Percentiles rank a stretch among this genome's conserved stretches.
These are phyloP conservation scores for Stygiomarasmius scandens DNA, from an alignment of 1,284 basidiomycete genomes.

Conservation along the genomic window DNA sequence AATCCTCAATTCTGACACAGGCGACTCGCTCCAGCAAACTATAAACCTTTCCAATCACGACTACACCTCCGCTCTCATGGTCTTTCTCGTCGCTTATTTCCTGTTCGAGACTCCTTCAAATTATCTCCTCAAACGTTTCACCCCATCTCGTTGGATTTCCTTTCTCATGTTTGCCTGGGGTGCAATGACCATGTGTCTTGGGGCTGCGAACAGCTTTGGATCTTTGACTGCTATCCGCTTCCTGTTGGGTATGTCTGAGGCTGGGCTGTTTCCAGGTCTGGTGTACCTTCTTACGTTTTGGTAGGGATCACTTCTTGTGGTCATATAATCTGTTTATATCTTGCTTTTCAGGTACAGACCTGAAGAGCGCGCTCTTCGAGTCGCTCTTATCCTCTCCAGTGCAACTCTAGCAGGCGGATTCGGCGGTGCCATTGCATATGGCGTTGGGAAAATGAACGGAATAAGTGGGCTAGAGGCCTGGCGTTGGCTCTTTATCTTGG, in stretches of 20 bases:
- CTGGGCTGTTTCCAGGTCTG: constrained; percentile 32
- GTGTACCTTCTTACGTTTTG: constrained; percentile 41
- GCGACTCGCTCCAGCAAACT: constrained; percentile 35
- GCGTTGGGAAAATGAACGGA: constrained; percentile 36
- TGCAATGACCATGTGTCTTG: constrained; percentile 38
- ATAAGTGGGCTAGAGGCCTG: constrained; percentile 34
- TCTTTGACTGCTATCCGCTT: constrained; percentile 32
- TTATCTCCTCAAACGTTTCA: constrained; percentile 45
- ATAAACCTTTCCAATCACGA: constrained; percentile 33
- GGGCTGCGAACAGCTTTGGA: constrained; percentile 35
- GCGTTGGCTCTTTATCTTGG: constrained; percentile 49
- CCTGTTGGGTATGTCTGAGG: constrained; percentile 34
- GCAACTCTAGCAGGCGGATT: constrained; percentile 47
- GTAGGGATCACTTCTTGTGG: constrained; percentile 45
- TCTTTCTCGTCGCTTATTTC: constrained; percentile 39
- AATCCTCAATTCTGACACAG: constrained; percentile 35
- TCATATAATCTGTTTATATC: constrained; percentile 32
- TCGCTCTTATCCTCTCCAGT: constrained; percentile 40
- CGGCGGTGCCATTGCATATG: constrained; percentile 45
- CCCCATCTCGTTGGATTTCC: constrained; percentile 41
- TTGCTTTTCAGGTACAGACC: constrained; percentile 30
- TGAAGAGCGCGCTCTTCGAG: constrained; percentile 40
- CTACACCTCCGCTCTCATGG: constrained; percentile 40
- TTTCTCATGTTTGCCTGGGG: constrained; percentile 45
- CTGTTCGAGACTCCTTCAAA: constrained; percentile 43